Evolutionary conservation across 2,329 filamentous ascomycete genomes (phyloP), one percentile per base, ranked within the genome.

Genomic region (Alternaria metachromatica): DNA sequence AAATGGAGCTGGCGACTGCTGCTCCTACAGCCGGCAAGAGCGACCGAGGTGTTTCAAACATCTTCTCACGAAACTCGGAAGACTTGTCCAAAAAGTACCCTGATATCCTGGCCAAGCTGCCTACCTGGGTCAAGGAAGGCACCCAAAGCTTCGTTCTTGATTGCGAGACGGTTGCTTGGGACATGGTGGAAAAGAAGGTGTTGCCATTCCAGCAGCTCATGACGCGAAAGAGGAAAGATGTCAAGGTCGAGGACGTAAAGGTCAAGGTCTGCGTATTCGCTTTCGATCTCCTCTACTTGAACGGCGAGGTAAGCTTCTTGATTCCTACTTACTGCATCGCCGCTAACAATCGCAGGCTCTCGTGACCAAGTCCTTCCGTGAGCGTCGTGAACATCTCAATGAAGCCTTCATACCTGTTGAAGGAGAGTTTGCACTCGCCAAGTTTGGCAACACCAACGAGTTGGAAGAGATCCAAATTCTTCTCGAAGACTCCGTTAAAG

Each of bases 141-240:
- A 97, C 96, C 11, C 93, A 92, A 81, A 97, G 94, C 77, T 99
- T 99, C 76, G 96, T 99, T 13, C 84, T 99, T n/a, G 96, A 99
- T 78, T 99, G 96, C 78, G 96, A 99, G 83, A 97, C 95, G 1
- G 96, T 98, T 12, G 96, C 92, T 1, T 98, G 96, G 95, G 96
- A 99, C 80, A 87, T 93, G n/a, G 86, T 87, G 2, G 93, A 96
- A 84, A 97, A 97, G 86, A 97, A 97, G 80, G 93, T 99, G 13
- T 81, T 99, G 43, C 96, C 96, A 0, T 99, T 99, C 84, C 96
- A 99, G 80, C 94, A 97, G 78, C 87, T 99, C 48, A 98, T 98
- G 96, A 98, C 96, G 13, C 88, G 96, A 58, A 99, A 99, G 84
- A 91, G 92, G 79, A 99, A 98, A 82, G 95, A 98, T 72, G 96